Evolutionary conservation across 305 asterid genomes (phyloP).

Genomic region (Ilex paraguariensis): DNA sequence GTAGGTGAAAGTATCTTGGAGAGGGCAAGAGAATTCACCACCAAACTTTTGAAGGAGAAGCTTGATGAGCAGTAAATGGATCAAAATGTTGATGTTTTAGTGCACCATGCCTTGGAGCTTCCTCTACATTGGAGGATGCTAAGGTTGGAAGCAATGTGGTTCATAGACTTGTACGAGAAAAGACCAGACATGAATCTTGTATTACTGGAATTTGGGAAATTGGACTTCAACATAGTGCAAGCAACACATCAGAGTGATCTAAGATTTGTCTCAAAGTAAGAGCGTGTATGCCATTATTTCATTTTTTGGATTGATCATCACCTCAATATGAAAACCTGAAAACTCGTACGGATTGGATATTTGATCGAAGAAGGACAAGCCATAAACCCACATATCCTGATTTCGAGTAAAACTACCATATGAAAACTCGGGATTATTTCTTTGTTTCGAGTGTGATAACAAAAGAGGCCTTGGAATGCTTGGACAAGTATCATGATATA

Average conservation of each 20-base stretch:
- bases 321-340: no score
- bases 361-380: not conserved
- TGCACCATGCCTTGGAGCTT: conserved; percentile 34
- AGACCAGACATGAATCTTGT: conserved; percentile 10
- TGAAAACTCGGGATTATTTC: no score
- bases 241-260: conserved; percentile 30
- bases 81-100: conserved; percentile 13
- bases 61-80: conserved; percentile 7
- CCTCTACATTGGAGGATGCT: conserved; percentile 47
- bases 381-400: not conserved
- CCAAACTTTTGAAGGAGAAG: conserved; percentile 10
- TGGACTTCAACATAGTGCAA: conserved; percentile 48
- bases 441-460: no score
- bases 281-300: no score
- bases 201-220: conserved; percentile 37
- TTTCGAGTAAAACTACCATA: no score
- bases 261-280: conserved; percentile 27
- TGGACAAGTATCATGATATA: conserved; percentile 32
- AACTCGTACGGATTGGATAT: not conserved
- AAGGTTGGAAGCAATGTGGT: conserved; percentile 41
- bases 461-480: conserved; percentile 22
- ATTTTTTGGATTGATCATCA: no score
- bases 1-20: conserved; percentile 36
- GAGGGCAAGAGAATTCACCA: conserved; percentile 27
- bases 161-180: conserved; percentile 25